A percentile compares a stretch with the other conserved stretches of the same genome.
phyloP scores from a whole-genome alignment of 1,284 basidiomycete species.

The Cryptococcus floricola region DNA sequence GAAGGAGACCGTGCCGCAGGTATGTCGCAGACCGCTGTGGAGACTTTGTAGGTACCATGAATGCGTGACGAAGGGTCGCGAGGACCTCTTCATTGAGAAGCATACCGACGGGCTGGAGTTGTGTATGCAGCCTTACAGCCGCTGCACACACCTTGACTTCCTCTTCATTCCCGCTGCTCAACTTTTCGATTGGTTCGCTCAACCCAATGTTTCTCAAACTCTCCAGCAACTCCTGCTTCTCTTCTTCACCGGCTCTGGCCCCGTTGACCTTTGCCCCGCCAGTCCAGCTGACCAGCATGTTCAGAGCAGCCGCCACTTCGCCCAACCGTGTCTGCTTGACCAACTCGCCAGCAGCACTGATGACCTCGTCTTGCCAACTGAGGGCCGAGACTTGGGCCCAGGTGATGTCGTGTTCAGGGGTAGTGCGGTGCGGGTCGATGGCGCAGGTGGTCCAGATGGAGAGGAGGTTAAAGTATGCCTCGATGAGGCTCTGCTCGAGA shows the following conservation, averaged over 20 bases:
- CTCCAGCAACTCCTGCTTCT: slow-evolving; percentile 40
- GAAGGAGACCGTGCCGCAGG: slow-evolving; percentile 8
- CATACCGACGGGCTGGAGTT: slow-evolving; percentile 1
- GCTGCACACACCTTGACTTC: background rate
- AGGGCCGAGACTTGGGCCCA: slow-evolving; percentile 80
- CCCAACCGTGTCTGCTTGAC: slow-evolving; percentile 47
- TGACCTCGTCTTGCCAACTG: slow-evolving; percentile 66
- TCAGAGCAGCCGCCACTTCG: slow-evolving; percentile 42
- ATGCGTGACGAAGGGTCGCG: background rate
- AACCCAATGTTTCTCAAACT: slow-evolving; percentile 1
- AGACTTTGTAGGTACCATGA: background rate
- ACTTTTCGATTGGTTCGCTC: background rate
- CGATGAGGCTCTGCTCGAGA: slow-evolving; percentile 10
- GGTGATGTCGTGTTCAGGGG: slow-evolving; percentile 76
- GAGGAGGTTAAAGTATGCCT: slow-evolving; percentile 53
- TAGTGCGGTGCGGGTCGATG: slow-evolving; percentile 80
- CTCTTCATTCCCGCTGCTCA: background rate
- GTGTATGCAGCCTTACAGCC: slow-evolving; percentile 7
- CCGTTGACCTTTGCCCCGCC: slow-evolving; percentile 71
- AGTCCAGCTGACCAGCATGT: slow-evolving; percentile 57
- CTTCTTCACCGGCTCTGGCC: slow-evolving; percentile 61
- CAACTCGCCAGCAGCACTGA: slow-evolving; percentile 23
- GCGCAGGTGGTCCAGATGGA: slow-evolving; percentile 77
- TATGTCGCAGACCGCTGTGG: background rate
- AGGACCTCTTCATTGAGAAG: slow-evolving; percentile 2